These are phyloP conservation scores for Breviolum minutum DNA, from an alignment of 73 alveolate genomes.

Conservation along the genomic window DNA sequence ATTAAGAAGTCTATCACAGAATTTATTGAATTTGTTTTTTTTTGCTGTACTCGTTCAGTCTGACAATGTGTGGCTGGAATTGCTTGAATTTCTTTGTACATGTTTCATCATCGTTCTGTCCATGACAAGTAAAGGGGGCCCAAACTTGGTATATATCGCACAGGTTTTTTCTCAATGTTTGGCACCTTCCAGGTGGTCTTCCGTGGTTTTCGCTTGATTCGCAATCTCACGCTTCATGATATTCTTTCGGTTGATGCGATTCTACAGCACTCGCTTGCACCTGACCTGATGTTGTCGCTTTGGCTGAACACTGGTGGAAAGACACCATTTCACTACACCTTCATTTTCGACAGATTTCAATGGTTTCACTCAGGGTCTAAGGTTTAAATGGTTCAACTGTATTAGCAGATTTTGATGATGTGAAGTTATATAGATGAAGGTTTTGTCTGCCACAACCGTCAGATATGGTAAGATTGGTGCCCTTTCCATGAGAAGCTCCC, in stretches of 20 bases:
- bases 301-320: neutral
- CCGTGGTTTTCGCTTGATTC: constrained; percentile 56
- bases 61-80: too few species aligned
- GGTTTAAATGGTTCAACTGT: too few species aligned
- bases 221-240: constrained; percentile 65
- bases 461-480: too few species aligned
- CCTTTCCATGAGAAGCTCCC: too few species aligned
- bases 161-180: neutral
- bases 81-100: too few species aligned
- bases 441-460: too few species aligned
- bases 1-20: neutral
- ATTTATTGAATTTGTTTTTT: neutral
- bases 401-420: too few species aligned
- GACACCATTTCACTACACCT: too few species aligned
- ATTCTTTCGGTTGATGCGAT: constrained; percentile 66
- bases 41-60: neutral
- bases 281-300: constrained; percentile 57
- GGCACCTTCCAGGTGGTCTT: constrained; percentile 29
- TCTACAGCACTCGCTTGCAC: constrained; percentile 73
- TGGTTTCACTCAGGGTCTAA: neutral
- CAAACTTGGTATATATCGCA: neutral
- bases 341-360: neutral
- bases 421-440: too few species aligned
- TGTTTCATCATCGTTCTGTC: too few species aligned
- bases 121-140: too few species aligned